phyloP scores from a whole-genome alignment of 139 green algal genomes.

The Chlamydomonas schloesseri region DNA sequence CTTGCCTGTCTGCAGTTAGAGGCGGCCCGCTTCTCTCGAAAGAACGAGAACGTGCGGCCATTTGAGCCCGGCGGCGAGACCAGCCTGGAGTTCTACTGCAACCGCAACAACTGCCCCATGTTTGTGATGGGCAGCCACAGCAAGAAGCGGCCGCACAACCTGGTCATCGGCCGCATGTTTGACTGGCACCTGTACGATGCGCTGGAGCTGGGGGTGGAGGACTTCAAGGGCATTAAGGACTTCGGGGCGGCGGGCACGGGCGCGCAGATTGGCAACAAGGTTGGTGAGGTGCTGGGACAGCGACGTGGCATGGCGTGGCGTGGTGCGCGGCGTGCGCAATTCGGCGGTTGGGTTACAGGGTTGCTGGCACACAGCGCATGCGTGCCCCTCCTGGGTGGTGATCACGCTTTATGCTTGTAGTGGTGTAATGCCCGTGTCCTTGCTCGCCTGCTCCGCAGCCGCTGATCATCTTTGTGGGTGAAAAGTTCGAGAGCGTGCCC shows the following conservation, averaged over 20 bases:
- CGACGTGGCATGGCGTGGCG: too few relatives aligned
- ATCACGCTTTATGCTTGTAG: too few relatives aligned
- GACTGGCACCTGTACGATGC: slow-evolving; percentile 91
- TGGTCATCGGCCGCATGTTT: slow-evolving; percentile 93
- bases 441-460: slow-evolving; percentile 70
- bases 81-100: slow-evolving; percentile 80
- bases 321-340: too few relatives aligned
- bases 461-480: slow-evolving; percentile 87
- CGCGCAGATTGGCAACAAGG: slow-evolving; percentile 62
- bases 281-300: too few relatives aligned
- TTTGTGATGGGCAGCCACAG: slow-evolving; percentile 89
- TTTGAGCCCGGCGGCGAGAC: slow-evolving; percentile 91
- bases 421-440: too few relatives aligned
- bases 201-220: slow-evolving; percentile 83
- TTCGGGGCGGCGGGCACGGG: slow-evolving; percentile 48
- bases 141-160: slow-evolving; percentile 98
- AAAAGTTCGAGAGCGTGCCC: slow-evolving; percentile 85
- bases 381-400: too few relatives aligned
- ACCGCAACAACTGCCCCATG: slow-evolving; percentile 75
- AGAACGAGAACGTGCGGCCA: slow-evolving; percentile 88
- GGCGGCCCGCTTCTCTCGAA: slow-evolving; percentile 75
- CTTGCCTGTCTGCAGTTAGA: slow-evolving; percentile 79
- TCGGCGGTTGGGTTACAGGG: too few relatives aligned
- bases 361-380: too few relatives aligned
- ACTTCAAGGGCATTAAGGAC: slow-evolving; percentile 63